Evolutionary conservation across 1,139 yeast species (phyloP).

Genomic region (Debaryomyces singareniensis): DNA sequence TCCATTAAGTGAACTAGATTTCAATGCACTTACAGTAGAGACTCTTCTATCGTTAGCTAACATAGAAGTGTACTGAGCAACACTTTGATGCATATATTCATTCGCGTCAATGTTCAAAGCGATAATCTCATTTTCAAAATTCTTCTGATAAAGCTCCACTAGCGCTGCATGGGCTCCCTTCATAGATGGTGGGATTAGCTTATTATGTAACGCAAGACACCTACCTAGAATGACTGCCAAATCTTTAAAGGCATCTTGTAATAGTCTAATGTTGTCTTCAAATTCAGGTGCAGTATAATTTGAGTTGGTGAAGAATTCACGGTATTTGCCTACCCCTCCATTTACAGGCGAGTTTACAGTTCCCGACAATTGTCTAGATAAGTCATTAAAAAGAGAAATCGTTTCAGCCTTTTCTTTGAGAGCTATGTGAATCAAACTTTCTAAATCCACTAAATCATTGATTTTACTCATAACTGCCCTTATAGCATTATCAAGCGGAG

Average conservation of each 20-base stretch:
- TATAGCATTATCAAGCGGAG: slow-evolving; percentile 85
- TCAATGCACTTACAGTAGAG: slow-evolving; percentile 7
- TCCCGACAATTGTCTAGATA: slow-evolving; percentile 76
- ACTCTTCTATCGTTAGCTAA: slow-evolving; percentile 2
- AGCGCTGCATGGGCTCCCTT: slow-evolving; percentile 61
- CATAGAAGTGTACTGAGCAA: neutral
- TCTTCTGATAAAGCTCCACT: slow-evolving; percentile 57
- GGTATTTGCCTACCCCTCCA: slow-evolving; percentile 85
- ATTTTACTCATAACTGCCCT: slow-evolving; percentile 62
- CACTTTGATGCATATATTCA: neutral
- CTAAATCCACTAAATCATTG: slow-evolving; percentile 65
- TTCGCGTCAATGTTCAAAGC: neutral
- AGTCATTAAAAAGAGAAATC: slow-evolving; percentile 51
- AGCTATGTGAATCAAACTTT: slow-evolving; percentile 52
- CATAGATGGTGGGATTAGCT: slow-evolving; percentile 53
- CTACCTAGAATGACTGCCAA: slow-evolving; percentile 60
- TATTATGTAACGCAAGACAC: slow-evolving; percentile 65
- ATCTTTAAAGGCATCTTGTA: slow-evolving; percentile 63
- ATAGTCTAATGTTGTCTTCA: slow-evolving; percentile 15
- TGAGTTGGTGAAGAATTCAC: slow-evolving; percentile 54
- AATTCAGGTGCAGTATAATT: slow-evolving; percentile 37
- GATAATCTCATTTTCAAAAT: slow-evolving; percentile 65
- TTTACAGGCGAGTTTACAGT: slow-evolving; percentile 91
- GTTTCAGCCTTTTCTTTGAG: slow-evolving; percentile 49
- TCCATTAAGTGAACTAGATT: slow-evolving; percentile 6